Evolutionary conservation across 2,329 filamentous ascomycete genomes (phyloP), one percentile per base, ranked within the genome.

Genomic region (Xylaria sp.): DNA sequence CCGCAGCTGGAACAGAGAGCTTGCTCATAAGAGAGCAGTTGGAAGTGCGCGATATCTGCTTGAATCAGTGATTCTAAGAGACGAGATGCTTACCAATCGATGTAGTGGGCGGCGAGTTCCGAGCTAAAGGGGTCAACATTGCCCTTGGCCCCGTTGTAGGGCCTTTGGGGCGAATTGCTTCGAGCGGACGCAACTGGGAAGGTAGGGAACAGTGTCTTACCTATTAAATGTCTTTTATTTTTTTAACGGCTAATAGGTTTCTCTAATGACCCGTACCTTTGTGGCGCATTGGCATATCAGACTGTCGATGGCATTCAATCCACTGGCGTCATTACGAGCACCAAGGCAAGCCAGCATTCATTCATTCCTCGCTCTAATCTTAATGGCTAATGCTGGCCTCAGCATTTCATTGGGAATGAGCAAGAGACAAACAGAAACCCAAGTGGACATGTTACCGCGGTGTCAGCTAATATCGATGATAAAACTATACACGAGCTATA

Each of bases 111-210:
- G 82, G 84, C 64, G 93, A 97, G 77, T 92, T 92, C 76, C 86
- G 85, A 68, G 86, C 80, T 47, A 96, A 96, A 78, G 93, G 93
- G 55, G 88, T 93, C 36, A 91, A 96, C 75, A 85, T 96, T 15
- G 86, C 91, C 63, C 84, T 96, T 10, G 93, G 92, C 0, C 93
- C 93, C 2, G 92, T 92, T 0, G 88, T 92, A 65, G 89, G 89
- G 0, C 89, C 90, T 0, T 74, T 90, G 0, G 89, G 90, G 10
- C 82, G 89, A 2, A 82, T 89, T 54, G 86, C 87, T 0, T 80
- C 82, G 25, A 86, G 87, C 54, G 90, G 90, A 0, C 81, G 90
- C 59, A 90, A 89, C 68, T 92, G 89, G 87, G 88, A 90, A 74
- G 87, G 86, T 76, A 72, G 36, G 33, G 7, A 33, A 9, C 10